Base-by-base conservation (phyloP, 352 stramenopile species). In the Pythium chondricola region DNA sequence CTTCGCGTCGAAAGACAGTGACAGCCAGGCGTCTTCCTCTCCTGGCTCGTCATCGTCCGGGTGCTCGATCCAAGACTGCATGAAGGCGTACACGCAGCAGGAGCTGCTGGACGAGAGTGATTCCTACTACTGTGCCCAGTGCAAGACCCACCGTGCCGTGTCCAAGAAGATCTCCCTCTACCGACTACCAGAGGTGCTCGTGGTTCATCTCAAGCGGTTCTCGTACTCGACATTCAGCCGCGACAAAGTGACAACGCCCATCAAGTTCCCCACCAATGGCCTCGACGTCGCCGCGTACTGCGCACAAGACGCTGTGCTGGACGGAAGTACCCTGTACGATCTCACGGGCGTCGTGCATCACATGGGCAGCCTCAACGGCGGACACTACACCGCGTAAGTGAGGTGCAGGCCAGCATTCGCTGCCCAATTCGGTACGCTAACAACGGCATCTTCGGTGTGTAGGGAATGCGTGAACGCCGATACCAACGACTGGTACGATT, bases 191-290 rank as follows among this genome's bases (percentile, higher is more conserved):
- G 62, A 79, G n/a, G 68, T 96, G 25, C 69, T 96, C 29, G 75
- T 96, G 24, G 30, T 96, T 22, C 88, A 96, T 51, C 69, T 96
- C 29, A 96, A 96, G 63, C 81, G 87, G 2, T 96, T 96, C 39
- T 78, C 71, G 29, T 91, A 78, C 58, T 93, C 74, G 17, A 85
- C 65, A 2, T 79, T 83, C 43, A 87, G 75, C 43, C 62, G 79
- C 26, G 74, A 88, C 58, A 95, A 95, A 43, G 70, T 93, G 24
- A 85, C 40, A 16, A 85, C 74, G 2, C 56, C 55, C 22, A 81
- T 95, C 48, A 69, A 53, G 17, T 85, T 85, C 48, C 83, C 83
- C 0, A 50, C 60, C 2, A 54, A 77, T 6, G 67, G 57, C 25
- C 65, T 95, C 17, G 74, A 95, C 42, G 32, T 95, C 20, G 57